Evolutionary conservation across 1,284 basidiomycete genomes (phyloP), one percentile per base, ranked within the genome.

Genomic region (Trichosporon asahii): DNA sequence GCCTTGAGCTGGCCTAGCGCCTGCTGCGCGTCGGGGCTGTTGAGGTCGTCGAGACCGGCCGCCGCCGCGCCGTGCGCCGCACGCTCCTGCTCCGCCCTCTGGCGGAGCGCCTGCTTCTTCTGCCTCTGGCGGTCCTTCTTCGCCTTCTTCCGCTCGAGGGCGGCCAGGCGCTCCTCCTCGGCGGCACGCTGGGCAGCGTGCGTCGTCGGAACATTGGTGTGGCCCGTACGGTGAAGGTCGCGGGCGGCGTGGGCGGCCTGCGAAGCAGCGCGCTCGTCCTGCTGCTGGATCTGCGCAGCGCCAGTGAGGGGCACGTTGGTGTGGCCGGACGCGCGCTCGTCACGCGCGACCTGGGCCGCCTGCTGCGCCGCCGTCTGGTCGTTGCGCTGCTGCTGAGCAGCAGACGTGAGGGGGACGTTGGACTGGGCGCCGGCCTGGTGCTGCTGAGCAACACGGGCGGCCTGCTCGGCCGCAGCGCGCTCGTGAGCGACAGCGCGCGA

Each of bases 1-100:
- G 69, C 66, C 33, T 76, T 70, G 66, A 82, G 76, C 64, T 75
- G 68, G 29, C 68, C 64, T 64, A 79, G 65, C 78, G 84, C 1
- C 27, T 21, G 25, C 35, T 49, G 23, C 1, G 68, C 55, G 25
- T 72, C 64, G 63, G 68, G 65, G 18, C 69, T 21, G 4, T 74
- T 65, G n/a, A 68, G 55, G 23, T 71, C 71, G 64, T 64, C 66
- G 23, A 53, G 9, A 5, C 49, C 49, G 9, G 21, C 49, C 7
- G 60, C 18, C 9, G 63, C 57, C 25, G 65, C 57, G 6, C 29
- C 57, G 29, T 31, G 57, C 57, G 14, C 7, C 15, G 29, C 27
- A 12, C 57, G 25, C 8, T 66, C 60, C 31, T 18, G 37, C 61
- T 29, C 37, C 12, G 21, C 29, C n/a, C 18, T 29, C 44, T 21